Evolutionary conservation across 2,329 filamentous ascomycete genomes (phyloP), one percentile per base, ranked within the genome.

Genomic region (Curvularia sp.): DNA sequence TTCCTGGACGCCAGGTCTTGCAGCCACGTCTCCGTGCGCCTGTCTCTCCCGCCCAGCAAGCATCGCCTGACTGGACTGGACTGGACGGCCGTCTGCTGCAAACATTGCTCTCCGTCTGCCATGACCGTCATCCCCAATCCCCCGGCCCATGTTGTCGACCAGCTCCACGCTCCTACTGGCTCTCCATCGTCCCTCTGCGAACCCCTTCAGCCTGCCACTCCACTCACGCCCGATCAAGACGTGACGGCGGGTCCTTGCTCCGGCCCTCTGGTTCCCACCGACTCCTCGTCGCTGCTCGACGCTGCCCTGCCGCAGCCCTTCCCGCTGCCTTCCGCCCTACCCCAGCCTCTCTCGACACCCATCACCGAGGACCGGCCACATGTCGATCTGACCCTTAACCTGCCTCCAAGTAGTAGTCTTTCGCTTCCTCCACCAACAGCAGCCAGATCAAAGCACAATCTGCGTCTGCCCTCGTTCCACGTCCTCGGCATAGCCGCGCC

Each of bases 401-500:
- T 76, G n/a, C 71, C 71, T 22, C 49, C 71, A 26, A 10, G 28
- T 31, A 68, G 62, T 55, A 60, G 67, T 62, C 64, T 70, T 42
- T 71, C 73, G 54, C 69, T 75, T 28, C 70, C 73, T 42, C 63
- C 74, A 30, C 68, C 72, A 33, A 69, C 68, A n/a, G 60, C 73
- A 38, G 47, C 66, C 43, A 78, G 70, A 59, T 66, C 70, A 30
- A 67, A 71, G 43, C 75, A 73, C 55, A 77, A 72, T 58, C 72
- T 86, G 41, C 81, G 83, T 53, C 78, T 86, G 15, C 84, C 83
- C 5, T 83, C 83, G 2, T 85, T 86, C 66, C 79, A 85, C 55
- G 74, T 78, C 18, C 76, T 85, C 49, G 82, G 82, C 33, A 84
- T 84, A 57, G 78, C 79, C 52, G 75, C 78, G 49, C 80, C 82